Base-by-base conservation (phyloP, 768 basidiomycete species). In the Lentinula boryana region DNA sequence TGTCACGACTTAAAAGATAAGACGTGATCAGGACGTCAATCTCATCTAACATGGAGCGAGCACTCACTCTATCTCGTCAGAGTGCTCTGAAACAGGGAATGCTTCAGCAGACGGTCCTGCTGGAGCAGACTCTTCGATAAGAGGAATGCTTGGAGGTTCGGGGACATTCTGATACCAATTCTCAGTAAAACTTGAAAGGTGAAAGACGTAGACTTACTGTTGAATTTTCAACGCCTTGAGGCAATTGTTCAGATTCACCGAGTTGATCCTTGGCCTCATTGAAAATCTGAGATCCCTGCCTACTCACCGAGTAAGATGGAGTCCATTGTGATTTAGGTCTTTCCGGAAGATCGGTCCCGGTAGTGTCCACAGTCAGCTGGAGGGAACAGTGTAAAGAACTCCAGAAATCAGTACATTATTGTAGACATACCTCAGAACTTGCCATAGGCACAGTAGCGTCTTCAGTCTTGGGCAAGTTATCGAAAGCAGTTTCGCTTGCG, bases 231-330 rank as follows among this genome's bases (percentile, higher is more conserved):
- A 12, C 16, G 31, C 43, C 4, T n/a, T 23, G 53, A 18, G 64
- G n/a, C 31, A 63, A 60, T 23, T 65, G 63, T 56, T 69, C 67
- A 12, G 60, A 18, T 32, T 52, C 56, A 55, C 67, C 59, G 23
- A 64, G 56, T 36, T 65, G 10, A 15, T 48, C 46, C 9, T 41
- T 9, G 7, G 3, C 13, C 5, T 58, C 57, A 9, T 58, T 40
- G 46, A 58, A 58, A 8, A 49, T 15, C 8, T 44, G 44, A 16
- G 57, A 58, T 41, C 75, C 75, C 64, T 75, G 74, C 27, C 60
- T 66, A 48, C 68, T 69, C 33, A 75, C 74, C 38, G 74, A 74
- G 61, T 75, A 74, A 8, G 72, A 74, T 18, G 74, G 66, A 2
- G 69, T 69, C 74, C 71, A 73, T n/a, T 70, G 69, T 1, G 74